Base-by-base conservation (phyloP, 495 filamentous ascomycete genomes). In the Achaetomiella virescens region DNA sequence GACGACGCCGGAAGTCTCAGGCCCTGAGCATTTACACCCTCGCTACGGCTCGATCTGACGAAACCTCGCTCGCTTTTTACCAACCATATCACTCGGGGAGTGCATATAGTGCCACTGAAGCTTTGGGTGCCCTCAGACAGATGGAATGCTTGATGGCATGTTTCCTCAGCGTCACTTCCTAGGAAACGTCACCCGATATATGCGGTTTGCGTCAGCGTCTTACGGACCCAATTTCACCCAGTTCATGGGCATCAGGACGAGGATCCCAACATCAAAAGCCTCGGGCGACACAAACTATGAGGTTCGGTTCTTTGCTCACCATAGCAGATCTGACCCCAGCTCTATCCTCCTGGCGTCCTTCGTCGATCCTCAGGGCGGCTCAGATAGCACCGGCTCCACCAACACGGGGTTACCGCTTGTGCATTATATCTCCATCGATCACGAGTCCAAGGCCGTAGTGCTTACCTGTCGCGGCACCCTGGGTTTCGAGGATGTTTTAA, bases 401-500 rank as follows among this genome's bases (percentile, higher is more conserved):
- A 80, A 84, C 48, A 87, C 79, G n/a, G 85, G 85, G 1, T 80
- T 89, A 48, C 88, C 88, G 12, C 76, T 91, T 11, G 85, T 91
- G 6, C 88, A 91, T 63, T 91, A 87, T 61, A 81, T 91, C 33
- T 85, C 81, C 15, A 70, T 91, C 2, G 88, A 91, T 61, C 87
- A 90, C 61, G 85, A 86, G 38, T 88, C 87, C 10, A 86, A 84
- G 64, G 87, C 87, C 0, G 78, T 91, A 8, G 87, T 91, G 0
- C 75, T 91, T 9, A 85, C 86, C 5, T 86, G 89, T 24, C 78
- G 88, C 12, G 88, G 88, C 0, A 91, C 88, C 0, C 78, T 90
- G 48, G 88, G 87, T 0, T 89, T 91, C 57, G 86, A 91, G 61
- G 88, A 91, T 59, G 81, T 90, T 12, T 76, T 91, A 15, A 87